These are phyloP conservation scores for Bodo saltans DNA, from an alignment of 78 protist species.

Conservation along the genomic window DNA sequence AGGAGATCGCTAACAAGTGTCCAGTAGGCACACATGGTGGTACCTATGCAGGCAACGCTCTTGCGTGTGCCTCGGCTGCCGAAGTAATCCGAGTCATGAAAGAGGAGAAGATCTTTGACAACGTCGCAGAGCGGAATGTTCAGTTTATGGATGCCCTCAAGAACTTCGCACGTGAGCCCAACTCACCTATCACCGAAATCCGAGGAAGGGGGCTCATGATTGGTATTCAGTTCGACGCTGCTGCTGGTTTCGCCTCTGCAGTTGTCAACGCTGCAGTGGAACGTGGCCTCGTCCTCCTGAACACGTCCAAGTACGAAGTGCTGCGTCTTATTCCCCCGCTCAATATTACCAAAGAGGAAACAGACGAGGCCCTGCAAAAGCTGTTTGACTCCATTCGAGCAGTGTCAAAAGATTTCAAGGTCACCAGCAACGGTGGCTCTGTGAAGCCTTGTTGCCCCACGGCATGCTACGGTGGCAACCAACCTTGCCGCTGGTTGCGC, in stretches of 20 bases:
- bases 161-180: not conserved
- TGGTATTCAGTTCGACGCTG: slow-evolving; percentile 43
- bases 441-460: no score
- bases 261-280: not conserved
- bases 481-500: no score
- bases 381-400: no score
- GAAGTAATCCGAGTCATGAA: slow-evolving; percentile 53
- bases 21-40: slow-evolving; percentile 55
- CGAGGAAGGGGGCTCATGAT: slow-evolving; percentile 66
- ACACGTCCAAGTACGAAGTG: slow-evolving; percentile 24
- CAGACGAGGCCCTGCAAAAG: slow-evolving; percentile 16
- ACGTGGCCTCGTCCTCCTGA: slow-evolving; percentile 4
- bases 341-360: slow-evolving; percentile 26
- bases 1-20: slow-evolving; percentile 11
- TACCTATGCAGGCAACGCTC: slow-evolving; percentile 68
- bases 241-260: not conserved
- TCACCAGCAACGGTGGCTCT: no score
- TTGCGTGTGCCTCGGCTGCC: slow-evolving; percentile 55
- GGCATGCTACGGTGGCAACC: no score
- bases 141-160: slow-evolving; percentile 31
- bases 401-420: no score
- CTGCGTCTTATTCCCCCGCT: slow-evolving; percentile 56
- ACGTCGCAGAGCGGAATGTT: slow-evolving; percentile 30
- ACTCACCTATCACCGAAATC: slow-evolving; percentile 26
- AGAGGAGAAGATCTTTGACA: slow-evolving; percentile 53